A percentile compares a stretch with the other conserved stretches of the same genome.
These are phyloP conservation scores for Debaryomyces tyrocola DNA, from an alignment of 805 yeast species.

Conservation along the genomic window DNA sequence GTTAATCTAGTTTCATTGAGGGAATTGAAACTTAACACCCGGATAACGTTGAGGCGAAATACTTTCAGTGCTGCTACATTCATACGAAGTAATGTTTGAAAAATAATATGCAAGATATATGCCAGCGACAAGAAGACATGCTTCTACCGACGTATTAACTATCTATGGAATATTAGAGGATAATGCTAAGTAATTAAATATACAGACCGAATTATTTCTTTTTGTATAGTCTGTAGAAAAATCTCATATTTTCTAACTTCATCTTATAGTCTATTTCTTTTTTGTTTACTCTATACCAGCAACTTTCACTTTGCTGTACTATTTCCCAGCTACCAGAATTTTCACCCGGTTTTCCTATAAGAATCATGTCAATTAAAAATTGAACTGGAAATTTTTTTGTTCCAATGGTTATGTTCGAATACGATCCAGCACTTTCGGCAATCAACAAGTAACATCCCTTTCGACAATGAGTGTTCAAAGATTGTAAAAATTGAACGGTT, in stretches of 20 bases:
- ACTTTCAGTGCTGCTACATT: too few species aligned
- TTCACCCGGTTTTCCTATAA: slow-evolving; percentile 50
- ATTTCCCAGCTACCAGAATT: slow-evolving; percentile 63
- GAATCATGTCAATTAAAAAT: slow-evolving; percentile 70
- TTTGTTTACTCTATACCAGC: slow-evolving; percentile 70
- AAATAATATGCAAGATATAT: too few species aligned
- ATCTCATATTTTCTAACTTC: slow-evolving; percentile 85
- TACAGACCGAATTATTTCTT: slow-evolving; percentile 36
- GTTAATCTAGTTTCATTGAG: too few species aligned
- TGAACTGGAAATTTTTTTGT: slow-evolving; percentile 79
- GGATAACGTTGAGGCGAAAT: too few species aligned
- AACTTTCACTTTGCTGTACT: slow-evolving; percentile 65
- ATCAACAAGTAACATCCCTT: slow-evolving; percentile 63
- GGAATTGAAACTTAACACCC: too few species aligned
- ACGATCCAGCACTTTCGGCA: slow-evolving; percentile 89
- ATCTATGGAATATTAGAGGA: too few species aligned
- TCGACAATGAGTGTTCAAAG: slow-evolving; percentile 49
- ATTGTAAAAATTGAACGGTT: slow-evolving; percentile 59
- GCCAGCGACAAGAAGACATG: too few species aligned
- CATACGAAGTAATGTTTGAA: too few species aligned
- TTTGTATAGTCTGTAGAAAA: slow-evolving; percentile 73
- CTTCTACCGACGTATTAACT: too few species aligned
- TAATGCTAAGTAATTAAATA: slow-evolving; percentile 18
- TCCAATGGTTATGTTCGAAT: slow-evolving; percentile 77
- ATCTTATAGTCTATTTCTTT: slow-evolving; percentile 55